Percentiles rank a stretch among this genome's conserved stretches.
These are phyloP conservation scores for Verticillium longisporum DNA, from an alignment of 2,329 filamentous ascomycete genomes.

Conservation along the genomic window DNA sequence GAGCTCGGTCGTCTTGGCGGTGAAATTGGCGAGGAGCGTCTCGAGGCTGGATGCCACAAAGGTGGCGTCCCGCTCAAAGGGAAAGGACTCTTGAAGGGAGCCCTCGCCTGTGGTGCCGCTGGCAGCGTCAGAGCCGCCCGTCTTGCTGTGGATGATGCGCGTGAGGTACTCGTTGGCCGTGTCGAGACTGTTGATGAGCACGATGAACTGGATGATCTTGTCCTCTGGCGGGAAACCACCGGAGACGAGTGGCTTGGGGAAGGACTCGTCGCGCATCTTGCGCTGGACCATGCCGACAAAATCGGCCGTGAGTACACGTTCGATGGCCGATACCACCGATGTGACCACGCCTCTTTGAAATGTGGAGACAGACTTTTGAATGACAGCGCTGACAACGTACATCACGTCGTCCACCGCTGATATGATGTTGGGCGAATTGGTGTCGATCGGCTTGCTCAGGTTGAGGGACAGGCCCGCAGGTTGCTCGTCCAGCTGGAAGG, in stretches of 20 bases:
- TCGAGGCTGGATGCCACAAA: conserved; percentile 64
- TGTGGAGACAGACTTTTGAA: conserved; percentile 81
- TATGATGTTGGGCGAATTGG: conserved; percentile 84
- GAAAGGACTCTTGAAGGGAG: conserved; percentile 61
- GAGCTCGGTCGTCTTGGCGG: conserved; percentile 72
- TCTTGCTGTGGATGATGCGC: conserved; percentile 72
- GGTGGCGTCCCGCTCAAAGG: conserved; percentile 67
- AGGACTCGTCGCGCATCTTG: conserved; percentile 95
- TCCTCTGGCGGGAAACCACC: conserved; percentile 82
- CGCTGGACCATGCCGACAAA: conserved; percentile 96
- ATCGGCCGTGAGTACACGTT: conserved; percentile 75
- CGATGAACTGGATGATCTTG: conserved; percentile 80
- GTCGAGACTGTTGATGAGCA: conserved; percentile 93
- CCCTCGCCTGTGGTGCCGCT: conserved; percentile 23
- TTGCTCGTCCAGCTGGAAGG: conserved; percentile 91
- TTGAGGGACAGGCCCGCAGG: conserved; percentile 75
- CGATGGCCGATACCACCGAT: conserved; percentile 70
- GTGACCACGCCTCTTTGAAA: conserved; percentile 73
- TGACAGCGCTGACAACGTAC: conserved; percentile 94
- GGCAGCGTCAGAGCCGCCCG: conserved; percentile 29
- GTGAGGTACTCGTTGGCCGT: conserved; percentile 84
- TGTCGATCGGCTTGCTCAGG: conserved; percentile 61
- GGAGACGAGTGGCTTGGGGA: conserved; percentile 72
- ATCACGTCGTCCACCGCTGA: conserved; percentile 97
- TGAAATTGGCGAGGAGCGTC: conserved; percentile 64